Conservation (phyloP, 1,284 basidiomycete species). For the Gomphus bonarii region DNA sequence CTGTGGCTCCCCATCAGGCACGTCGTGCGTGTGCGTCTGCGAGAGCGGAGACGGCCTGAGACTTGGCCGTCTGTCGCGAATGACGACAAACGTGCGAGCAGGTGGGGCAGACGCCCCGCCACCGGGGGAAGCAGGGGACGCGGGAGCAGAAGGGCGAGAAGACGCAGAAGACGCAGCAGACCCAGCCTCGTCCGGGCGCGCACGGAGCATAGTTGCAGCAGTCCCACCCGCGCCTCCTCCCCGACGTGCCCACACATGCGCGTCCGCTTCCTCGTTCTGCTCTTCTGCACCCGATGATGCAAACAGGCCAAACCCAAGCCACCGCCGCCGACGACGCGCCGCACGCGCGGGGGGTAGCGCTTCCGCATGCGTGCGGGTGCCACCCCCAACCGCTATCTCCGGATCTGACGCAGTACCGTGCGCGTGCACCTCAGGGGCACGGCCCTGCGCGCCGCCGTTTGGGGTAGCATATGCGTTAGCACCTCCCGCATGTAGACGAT, state of each 20-base stretch:
- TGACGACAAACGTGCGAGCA: constrained; percentile 8
- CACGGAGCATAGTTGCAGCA: background rate
- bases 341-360: background rate
- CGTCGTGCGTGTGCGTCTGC: constrained; percentile 1
- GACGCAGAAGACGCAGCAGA: background rate
- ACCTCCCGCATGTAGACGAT: too few species aligned
- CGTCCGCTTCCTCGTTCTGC: background rate
- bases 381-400: background rate
- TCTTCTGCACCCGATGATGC: background rate
- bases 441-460: background rate
- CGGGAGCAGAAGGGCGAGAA: background rate
- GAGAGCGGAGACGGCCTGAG: constrained; percentile 9
- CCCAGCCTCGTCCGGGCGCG: background rate
- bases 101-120: background rate
- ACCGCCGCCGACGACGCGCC: background rate
- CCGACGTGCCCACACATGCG: background rate
- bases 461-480: too few species aligned
- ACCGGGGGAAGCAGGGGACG: background rate
- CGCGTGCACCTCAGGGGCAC: background rate
- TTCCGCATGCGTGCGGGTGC: background rate
- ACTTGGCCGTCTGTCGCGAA: constrained; percentile 2
- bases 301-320: background rate
- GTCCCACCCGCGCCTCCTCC: background rate
- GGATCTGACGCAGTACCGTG: background rate
- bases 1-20: background rate